These are phyloP conservation scores for Aspergillus thermomutatus DNA, from an alignment of 2,329 filamentous ascomycete genomes.

Conservation along the genomic window DNA sequence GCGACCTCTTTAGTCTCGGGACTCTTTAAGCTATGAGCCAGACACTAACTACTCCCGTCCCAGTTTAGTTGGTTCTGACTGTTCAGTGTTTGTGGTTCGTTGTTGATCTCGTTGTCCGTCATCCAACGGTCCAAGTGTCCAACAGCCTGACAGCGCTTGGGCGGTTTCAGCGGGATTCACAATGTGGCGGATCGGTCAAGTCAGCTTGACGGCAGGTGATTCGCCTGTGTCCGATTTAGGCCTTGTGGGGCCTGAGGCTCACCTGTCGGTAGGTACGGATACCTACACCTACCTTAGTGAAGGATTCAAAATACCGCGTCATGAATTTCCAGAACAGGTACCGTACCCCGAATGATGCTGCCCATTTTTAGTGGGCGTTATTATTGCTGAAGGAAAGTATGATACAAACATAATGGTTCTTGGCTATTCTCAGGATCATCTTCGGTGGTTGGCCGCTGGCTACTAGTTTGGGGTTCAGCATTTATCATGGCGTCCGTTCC, in stretches of 20 bases:
- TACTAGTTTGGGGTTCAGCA: conserved; percentile 2
- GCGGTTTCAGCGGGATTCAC: not conserved
- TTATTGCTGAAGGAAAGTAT: not conserved
- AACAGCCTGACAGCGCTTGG: not conserved
- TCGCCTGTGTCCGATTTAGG: not conserved
- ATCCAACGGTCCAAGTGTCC: not conserved
- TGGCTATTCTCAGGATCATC: not conserved
- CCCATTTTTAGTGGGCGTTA: not conserved
- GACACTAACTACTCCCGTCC: not conserved
- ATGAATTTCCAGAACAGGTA: too few relatives aligned
- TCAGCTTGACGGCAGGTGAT: not conserved
- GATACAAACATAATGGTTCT: not conserved
- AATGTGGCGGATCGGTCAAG: not conserved
- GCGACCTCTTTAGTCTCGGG: not conserved
- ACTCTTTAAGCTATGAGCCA: not conserved
- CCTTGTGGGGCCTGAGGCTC: not conserved
- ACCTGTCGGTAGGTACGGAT: not conserved
- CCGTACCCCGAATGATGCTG: too few relatives aligned
- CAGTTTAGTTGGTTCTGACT: not conserved
- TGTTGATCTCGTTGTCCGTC: not conserved
- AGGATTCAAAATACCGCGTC: too few relatives aligned
- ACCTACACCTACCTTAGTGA: not conserved
- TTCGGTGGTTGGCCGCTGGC: not conserved
- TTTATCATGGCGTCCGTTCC: conserved; percentile 26
- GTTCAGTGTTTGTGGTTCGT: not conserved